Conservation (phyloP, 495 filamentous ascomycete genomes). For the Eremomyces bilateralis region DNA sequence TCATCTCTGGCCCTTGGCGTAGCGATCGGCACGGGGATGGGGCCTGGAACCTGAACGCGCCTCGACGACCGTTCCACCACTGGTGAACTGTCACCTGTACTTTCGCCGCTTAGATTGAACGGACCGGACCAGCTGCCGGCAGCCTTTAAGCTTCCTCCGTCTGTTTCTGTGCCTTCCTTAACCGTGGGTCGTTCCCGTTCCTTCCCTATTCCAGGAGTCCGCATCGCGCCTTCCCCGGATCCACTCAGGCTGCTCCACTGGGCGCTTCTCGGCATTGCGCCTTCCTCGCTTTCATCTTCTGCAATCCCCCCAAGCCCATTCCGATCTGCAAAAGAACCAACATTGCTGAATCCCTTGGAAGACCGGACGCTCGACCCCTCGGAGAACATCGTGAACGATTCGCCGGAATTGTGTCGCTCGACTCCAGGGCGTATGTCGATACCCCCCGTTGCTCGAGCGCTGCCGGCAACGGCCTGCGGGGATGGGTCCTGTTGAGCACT, state of each 20-base stretch:
- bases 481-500: constrained; percentile 15
- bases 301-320: constrained; percentile 9
- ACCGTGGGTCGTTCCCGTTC: too few species aligned
- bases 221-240: too few species aligned
- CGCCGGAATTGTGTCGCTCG: constrained; percentile 48
- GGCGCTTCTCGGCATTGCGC: neutral
- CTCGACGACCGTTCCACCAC: too few species aligned
- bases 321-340: constrained; percentile 17
- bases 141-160: constrained; percentile 85
- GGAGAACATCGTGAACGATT: constrained; percentile 71
- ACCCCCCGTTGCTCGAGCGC: constrained; percentile 10
- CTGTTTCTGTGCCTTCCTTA: constrained; percentile 69
- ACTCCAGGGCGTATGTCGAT: constrained; percentile 22
- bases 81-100: too few species aligned
- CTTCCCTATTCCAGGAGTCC: too few species aligned
- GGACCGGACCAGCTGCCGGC: too few species aligned
- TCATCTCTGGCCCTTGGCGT: too few species aligned
- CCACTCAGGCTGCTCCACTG: too few species aligned
- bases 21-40: too few species aligned
- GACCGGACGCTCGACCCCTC: constrained; percentile 34
- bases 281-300: neutral
- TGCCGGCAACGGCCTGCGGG: constrained; percentile 5
- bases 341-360: constrained; percentile 19
- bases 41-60: too few species aligned
- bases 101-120: too few species aligned